phyloP scores from a whole-genome alignment of 2,329 filamentous ascomycete genomes.

The Venturia oleaginea region DNA sequence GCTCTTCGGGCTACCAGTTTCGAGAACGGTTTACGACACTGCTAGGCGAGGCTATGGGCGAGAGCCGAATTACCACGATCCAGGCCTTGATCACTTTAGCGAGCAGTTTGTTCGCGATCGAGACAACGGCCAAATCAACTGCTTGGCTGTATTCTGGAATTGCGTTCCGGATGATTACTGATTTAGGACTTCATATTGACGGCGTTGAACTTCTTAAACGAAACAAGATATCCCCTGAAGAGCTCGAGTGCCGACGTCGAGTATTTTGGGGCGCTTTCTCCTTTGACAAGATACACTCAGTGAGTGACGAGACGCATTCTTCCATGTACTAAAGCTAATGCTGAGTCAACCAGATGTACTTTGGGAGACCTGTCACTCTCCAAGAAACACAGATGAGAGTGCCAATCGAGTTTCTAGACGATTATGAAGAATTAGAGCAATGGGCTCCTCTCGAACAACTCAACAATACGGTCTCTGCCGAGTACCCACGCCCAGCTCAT shows the following conservation, averaged over 20 bases:
- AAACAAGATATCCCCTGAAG: constrained; percentile 19
- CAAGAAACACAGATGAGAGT: constrained; percentile 20
- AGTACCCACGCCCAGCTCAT: constrained; percentile 9
- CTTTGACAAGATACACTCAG: constrained; percentile 23
- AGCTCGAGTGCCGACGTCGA: constrained; percentile 25
- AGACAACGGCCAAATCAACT: constrained; percentile 19
- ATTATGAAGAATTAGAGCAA: constrained; percentile 18
- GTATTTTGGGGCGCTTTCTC: constrained; percentile 29
- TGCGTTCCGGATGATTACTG: constrained; percentile 34
- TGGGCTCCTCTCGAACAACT: constrained; percentile 10
- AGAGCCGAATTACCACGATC: constrained; percentile 42
- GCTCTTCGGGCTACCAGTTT: constrained; percentile 34
- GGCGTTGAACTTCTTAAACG: constrained; percentile 18
- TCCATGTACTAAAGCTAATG: background rate
- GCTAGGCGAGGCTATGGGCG: constrained; percentile 35
- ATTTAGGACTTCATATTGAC: constrained; percentile 33
- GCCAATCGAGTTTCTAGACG: constrained; percentile 19
- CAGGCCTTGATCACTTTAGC: constrained; percentile 31
- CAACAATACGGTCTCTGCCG: background rate
- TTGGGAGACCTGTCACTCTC: constrained; percentile 22
- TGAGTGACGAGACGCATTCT: background rate
- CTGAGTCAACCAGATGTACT: constrained; percentile 18
- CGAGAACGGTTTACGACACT: constrained; percentile 32
- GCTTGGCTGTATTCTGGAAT: constrained; percentile 35
- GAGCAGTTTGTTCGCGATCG: constrained; percentile 13